Evolutionary conservation across 352 stramenopile species (phyloP).

Genomic region (Globisporangium nagaii): DNA sequence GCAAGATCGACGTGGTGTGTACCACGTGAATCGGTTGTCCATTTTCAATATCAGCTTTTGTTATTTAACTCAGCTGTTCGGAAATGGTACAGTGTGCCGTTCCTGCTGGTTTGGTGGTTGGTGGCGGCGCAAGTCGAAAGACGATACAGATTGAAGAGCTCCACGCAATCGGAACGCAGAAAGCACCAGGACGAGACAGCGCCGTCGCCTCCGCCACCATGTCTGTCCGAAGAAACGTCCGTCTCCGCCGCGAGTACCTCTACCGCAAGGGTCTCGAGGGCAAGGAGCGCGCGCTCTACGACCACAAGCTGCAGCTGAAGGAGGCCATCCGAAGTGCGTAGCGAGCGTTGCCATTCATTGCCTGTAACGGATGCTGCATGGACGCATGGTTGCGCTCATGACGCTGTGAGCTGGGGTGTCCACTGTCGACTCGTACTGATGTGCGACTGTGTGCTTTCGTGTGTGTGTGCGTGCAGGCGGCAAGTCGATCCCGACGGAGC

Average conservation of each 20-base stretch:
- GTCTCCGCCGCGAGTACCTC: slow-evolving; percentile 98
- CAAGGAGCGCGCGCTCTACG: slow-evolving; percentile 93
- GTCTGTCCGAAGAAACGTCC: slow-evolving; percentile 92
- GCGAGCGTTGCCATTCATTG: neutral
- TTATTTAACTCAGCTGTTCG: slow-evolving; percentile 10
- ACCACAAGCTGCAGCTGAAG: slow-evolving; percentile 97
- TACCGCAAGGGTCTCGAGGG: slow-evolving; percentile 98
- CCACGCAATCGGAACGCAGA: neutral
- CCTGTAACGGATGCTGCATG: neutral
- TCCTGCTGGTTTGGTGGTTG: slow-evolving; percentile 4
- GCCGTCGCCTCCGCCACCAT: slow-evolving; percentile 24
- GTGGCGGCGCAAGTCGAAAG: neutral
- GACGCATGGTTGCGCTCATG: neutral
- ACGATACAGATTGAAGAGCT: slow-evolving; percentile 4
- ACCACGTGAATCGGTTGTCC: neutral
- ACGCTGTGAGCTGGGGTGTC: no score
- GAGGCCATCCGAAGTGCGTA: slow-evolving; percentile 82
- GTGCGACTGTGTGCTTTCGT: neutral
- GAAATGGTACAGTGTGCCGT: neutral
- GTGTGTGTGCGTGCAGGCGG: slow-evolving; percentile 35
- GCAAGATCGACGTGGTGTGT: slow-evolving; percentile 12
- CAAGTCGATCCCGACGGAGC: slow-evolving; percentile 97
- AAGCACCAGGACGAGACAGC: neutral
- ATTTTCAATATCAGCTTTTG: neutral
- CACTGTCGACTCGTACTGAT: no score